A percentile compares a stretch with the other conserved stretches of the same genome.
Conservation (phyloP, 352 stramenopile species). For the Plasmopara viticola region DNA sequence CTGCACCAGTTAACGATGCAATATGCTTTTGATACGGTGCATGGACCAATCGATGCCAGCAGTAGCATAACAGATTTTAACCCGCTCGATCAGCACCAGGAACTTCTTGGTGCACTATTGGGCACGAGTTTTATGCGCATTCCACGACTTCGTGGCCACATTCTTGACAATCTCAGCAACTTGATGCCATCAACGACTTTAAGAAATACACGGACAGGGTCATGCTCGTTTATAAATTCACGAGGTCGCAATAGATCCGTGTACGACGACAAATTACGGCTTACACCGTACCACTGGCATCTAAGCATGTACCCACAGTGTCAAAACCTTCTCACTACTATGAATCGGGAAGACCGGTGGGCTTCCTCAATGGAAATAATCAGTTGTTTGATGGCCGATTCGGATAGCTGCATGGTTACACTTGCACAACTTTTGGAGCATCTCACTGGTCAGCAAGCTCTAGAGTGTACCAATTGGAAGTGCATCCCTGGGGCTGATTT, state of each 20-base stretch:
- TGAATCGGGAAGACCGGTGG: constrained; percentile 48
- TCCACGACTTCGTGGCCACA: constrained; percentile 41
- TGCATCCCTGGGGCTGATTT: constrained; percentile 44
- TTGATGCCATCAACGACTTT: constrained; percentile 13
- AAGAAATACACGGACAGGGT: constrained; percentile 17
- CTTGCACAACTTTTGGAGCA: constrained; percentile 55
- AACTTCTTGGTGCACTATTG: constrained; percentile 38
- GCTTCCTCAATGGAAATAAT: constrained; percentile 20
- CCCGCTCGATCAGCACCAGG: constrained; percentile 24
- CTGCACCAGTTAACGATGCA: constrained; percentile 62
- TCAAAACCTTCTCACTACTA: constrained; percentile 33
- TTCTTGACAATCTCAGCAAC: constrained; percentile 41
- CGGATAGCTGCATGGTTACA: constrained; percentile 36
- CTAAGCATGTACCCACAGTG: constrained; percentile 47
- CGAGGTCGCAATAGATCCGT: constrained; percentile 31
- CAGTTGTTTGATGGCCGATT: constrained; percentile 27
- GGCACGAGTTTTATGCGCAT: constrained; percentile 51
- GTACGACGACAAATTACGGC: constrained; percentile 36
- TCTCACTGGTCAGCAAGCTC: constrained; percentile 30
- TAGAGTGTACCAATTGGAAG: constrained; percentile 57
- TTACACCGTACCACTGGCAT: constrained; percentile 54
- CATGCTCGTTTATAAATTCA: constrained; percentile 16
- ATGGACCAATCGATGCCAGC: constrained; percentile 16
- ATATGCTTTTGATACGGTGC: constrained; percentile 33
- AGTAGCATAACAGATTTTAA: constrained; percentile 16